Conservation (phyloP, 108 stramenopile species). For the Asterionellopsis glacialis region DNA sequence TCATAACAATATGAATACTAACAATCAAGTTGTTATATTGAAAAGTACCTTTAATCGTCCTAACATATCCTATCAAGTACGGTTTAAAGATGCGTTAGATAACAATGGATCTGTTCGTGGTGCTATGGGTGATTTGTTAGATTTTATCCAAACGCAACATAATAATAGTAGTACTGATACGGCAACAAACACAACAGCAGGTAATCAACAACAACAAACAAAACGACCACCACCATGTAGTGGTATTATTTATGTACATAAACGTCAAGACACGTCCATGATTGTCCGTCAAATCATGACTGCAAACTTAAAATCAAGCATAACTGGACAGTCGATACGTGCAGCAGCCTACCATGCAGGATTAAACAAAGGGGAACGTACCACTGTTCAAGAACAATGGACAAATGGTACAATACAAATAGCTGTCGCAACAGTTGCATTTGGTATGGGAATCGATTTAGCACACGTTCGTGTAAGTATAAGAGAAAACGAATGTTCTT, state of each 20-base stretch:
- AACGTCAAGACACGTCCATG: slow-evolving; percentile 69
- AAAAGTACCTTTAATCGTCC: slow-evolving; percentile 85
- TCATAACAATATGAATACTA: no score
- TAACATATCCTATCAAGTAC: slow-evolving; percentile 90
- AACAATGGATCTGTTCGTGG: slow-evolving; percentile 11
- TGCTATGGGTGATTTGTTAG: slow-evolving; percentile 46
- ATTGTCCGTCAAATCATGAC: slow-evolving; percentile 32
- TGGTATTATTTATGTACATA: slow-evolving; percentile 95
- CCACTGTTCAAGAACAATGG: slow-evolving; percentile 53
- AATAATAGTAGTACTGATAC: no score
- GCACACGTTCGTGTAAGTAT: slow-evolving; percentile 52
- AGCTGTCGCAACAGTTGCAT: slow-evolving; percentile 69
- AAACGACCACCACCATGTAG: slow-evolving; percentile 35
- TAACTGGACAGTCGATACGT: slow-evolving; percentile 14
- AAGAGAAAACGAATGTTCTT: no score
- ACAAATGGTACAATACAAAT: slow-evolving; percentile 45
- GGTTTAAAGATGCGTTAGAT: slow-evolving; percentile 44
- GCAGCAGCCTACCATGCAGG: slow-evolving; percentile 53
- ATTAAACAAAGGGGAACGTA: slow-evolving; percentile 56
- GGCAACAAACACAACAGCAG: no score
- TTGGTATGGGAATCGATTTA: slow-evolving; percentile 89
- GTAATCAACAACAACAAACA: slow-evolving; percentile 7
- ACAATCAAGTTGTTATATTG: no score
- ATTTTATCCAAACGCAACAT: slow-evolving; percentile 57
- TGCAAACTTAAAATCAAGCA: not conserved